Conservation (phyloP, 2,329 filamentous ascomycete species). For the Penicillium sclerotiorum region DNA sequence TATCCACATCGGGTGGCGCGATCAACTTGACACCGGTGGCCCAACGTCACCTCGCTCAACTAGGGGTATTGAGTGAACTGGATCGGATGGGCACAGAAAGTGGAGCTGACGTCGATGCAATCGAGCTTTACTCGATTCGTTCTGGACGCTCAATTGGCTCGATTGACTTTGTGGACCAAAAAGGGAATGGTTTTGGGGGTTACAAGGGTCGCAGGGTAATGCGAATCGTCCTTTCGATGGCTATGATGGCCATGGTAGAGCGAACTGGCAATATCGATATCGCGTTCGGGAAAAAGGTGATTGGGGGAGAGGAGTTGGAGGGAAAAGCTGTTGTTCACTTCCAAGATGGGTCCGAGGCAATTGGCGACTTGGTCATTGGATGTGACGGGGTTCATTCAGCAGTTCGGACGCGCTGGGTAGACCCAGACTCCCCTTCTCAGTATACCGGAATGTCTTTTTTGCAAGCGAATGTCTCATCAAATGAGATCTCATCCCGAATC, state of each 20-base stretch:
- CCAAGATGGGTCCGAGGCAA: constrained; percentile 37
- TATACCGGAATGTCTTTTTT: constrained; percentile 48
- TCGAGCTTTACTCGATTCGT: constrained; percentile 45
- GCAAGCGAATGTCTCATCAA: constrained; percentile 36
- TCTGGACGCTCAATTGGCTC: constrained; percentile 41
- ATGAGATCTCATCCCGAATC: constrained; percentile 25
- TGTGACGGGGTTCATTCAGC: constrained; percentile 48
- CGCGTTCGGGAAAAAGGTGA: constrained; percentile 46
- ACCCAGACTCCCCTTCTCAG: constrained; percentile 36
- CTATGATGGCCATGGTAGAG: constrained; percentile 43
- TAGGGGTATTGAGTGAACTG: constrained; percentile 44
- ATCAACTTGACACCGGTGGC: constrained; percentile 50
- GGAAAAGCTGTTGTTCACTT: constrained; percentile 40
- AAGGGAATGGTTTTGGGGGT: constrained; percentile 41
- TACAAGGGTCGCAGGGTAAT: constrained; percentile 47
- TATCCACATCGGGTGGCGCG: constrained; percentile 48
- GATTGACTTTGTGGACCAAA: constrained; percentile 41
- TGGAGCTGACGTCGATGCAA: constrained; percentile 43
- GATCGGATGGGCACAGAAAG: constrained; percentile 42
- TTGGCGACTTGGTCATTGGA: constrained; percentile 42
- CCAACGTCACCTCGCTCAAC: constrained; percentile 45
- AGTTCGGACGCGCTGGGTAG: constrained; percentile 40
- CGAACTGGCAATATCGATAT: constrained; percentile 41
- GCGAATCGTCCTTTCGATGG: constrained; percentile 45
- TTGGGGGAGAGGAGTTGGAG: constrained; percentile 36